Evolutionary conservation across 306 rosid species (phyloP).

Genomic region (Acacia crassicarpa): DNA sequence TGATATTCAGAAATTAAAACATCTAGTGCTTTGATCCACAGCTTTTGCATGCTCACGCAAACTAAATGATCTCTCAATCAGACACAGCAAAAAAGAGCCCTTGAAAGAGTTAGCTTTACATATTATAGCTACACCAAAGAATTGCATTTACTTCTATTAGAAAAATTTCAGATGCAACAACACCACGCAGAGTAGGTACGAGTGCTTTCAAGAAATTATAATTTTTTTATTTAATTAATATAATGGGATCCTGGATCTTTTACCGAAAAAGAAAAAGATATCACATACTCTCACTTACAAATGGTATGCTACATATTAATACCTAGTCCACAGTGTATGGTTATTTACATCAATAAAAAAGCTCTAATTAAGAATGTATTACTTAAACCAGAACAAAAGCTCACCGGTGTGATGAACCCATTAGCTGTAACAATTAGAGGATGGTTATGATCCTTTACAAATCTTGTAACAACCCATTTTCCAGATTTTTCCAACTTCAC

Average conservation of each 20-base stretch:
- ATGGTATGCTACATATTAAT: not conserved
- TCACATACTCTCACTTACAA: not conserved
- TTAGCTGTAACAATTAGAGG: slow-evolving; percentile 68
- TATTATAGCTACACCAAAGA: not conserved
- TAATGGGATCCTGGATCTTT: not conserved
- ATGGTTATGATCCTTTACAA: slow-evolving; percentile 88
- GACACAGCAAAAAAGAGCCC: not conserved
- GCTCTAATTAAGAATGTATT: not conserved
- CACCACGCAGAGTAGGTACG: not conserved
- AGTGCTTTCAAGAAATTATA: not conserved
- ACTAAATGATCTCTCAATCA: slow-evolving; percentile 8
- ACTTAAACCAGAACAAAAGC: slow-evolving; percentile 34
- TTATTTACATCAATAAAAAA: slow-evolving; percentile 1
- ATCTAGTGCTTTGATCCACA: slow-evolving; percentile 1
- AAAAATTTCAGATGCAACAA: not conserved
- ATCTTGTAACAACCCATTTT: slow-evolving; percentile 90
- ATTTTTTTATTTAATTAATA: not conserved
- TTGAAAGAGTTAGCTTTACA: not conserved
- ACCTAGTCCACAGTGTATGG: not conserved
- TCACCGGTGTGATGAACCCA: slow-evolving; percentile 76
- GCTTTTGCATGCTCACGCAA: not conserved
- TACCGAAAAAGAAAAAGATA: not conserved
- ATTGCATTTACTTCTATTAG: not conserved
- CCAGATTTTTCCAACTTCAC: slow-evolving; percentile 90
- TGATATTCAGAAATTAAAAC: slow-evolving; percentile 7